A percentile compares a stretch with the other conserved stretches of the same genome.
phyloP scores from a whole-genome alignment of 352 stramenopile species.

The Phytopythium aichiense region DNA sequence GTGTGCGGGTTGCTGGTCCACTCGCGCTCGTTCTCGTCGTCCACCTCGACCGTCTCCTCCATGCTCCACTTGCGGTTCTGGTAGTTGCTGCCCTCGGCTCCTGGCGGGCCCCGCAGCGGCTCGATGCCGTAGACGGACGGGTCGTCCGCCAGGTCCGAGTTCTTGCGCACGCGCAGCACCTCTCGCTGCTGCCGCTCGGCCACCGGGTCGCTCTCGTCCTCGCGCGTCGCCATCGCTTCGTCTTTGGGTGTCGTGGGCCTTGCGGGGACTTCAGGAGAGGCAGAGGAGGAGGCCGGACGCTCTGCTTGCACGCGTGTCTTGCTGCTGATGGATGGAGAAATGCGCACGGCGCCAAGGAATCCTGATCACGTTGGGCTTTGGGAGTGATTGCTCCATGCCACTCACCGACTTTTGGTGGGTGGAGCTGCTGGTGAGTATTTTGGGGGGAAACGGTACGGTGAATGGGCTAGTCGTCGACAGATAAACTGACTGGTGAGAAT shows the following conservation, averaged over 20 bases:
- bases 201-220: constrained; percentile 12
- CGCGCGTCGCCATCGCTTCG: constrained; percentile 12
- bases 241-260: not conserved
- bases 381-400: too few relatives aligned
- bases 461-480: too few relatives aligned
- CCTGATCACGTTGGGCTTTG: too few relatives aligned
- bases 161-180: constrained; percentile 49
- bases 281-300: not conserved
- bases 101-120: not conserved
- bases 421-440: too few relatives aligned
- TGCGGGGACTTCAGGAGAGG: not conserved
- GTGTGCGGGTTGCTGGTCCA: constrained; percentile 86
- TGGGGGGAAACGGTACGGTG: too few relatives aligned
- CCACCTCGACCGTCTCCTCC: constrained; percentile 69
- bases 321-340: not conserved
- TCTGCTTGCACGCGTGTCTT: not conserved
- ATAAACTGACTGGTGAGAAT: too few relatives aligned
- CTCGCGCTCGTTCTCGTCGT: constrained; percentile 70
- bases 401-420: too few relatives aligned
- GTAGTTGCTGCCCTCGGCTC: constrained; percentile 42
- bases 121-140: constrained; percentile 41
- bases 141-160: constrained; percentile 45
- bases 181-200: constrained; percentile 35
- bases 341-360: not conserved
- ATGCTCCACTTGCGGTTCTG: constrained; percentile 84